Base-by-base conservation (phyloP, 192 early-diverging fungal genomes). In the Podila clonocystis region DNA sequence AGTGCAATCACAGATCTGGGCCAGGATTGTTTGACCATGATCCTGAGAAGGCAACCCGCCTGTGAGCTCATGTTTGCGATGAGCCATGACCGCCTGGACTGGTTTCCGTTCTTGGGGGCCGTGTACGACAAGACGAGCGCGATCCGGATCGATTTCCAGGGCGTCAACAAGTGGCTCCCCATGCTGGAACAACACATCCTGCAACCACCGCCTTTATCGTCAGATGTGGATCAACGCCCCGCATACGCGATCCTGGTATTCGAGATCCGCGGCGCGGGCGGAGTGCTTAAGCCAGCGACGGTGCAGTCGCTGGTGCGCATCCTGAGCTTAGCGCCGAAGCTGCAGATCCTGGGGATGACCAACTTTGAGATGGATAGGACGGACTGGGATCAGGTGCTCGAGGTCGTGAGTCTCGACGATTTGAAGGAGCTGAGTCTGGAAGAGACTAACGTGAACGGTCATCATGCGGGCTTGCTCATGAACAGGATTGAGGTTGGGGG, bases 51-150 rank as follows among this genome's bases (percentile, higher is more conserved):
- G 13, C 67, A 48, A 15, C 67, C 38, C 20, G 30, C 30, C 31
- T 31, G 65, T 38, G 58, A 68, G 28, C 58, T 68, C 24, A 68
- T 68, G 58, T 68, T 68, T 38, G 67, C 67, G 17, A 48, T 68
- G 41, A 45, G 15, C 28, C 36, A 55, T 36, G 58, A 68, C 36
- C 67, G 67, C 2, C 12, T 59, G 5, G 58, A 41, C 58, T 68
- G 67, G 58, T 68, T 68, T 36, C 26, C 57, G 19, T 68, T 68
- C 58, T n/a, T 68, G 24, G 67, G 67, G 36, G 58, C 11, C 22
- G 67, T 68, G 15, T 26, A 59, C 0, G 67, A 68, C 58, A 30
- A 58, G 5, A 48, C 67, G 15, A 68, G 67, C 19, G 57, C 67
- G 19, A 68, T 68, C 2, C 58, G 67, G 9, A 41, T 68, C 36